A percentile compares a stretch with the other conserved stretches of the same genome.
Conservation (phyloP, 176 grass and related monocot species). For the Pharus latifolius region DNA sequence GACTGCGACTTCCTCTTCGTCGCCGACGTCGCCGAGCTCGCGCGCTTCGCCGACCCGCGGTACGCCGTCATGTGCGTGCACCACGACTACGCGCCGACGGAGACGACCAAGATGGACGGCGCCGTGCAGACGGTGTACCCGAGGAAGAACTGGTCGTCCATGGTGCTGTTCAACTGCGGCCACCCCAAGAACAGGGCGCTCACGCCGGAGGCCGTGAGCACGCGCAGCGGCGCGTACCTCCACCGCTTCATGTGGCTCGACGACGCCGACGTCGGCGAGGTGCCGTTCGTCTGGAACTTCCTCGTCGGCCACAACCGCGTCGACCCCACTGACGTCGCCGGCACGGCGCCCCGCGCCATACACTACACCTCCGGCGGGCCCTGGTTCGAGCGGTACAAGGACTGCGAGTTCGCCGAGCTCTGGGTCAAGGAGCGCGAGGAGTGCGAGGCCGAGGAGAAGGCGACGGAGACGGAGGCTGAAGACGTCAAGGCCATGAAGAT, state of each 20-base stretch:
- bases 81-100: slow-evolving; percentile 64
- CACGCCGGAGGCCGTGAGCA: slow-evolving; percentile 69
- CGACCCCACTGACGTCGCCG: slow-evolving; percentile 30
- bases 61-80: slow-evolving; percentile 66
- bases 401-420: slow-evolving; percentile 78
- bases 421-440: slow-evolving; percentile 57
- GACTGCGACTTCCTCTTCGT: slow-evolving; percentile 84
- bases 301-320: slow-evolving; percentile 80
- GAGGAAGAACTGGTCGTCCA: slow-evolving; percentile 97
- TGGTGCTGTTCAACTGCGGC: slow-evolving; percentile 82
- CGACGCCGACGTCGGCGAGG: slow-evolving; percentile 71
- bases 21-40: slow-evolving; percentile 39
- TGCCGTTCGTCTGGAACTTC: slow-evolving; percentile 85
- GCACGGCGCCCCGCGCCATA: slow-evolving; percentile 42
- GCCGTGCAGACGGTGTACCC: slow-evolving; percentile 72
- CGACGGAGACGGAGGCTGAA: background rate
- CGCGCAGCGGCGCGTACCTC: slow-evolving; percentile 47
- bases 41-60: slow-evolving; percentile 1
- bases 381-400: slow-evolving; percentile 66
- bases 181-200: slow-evolving; percentile 82
- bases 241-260: slow-evolving; percentile 89
- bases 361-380: slow-evolving; percentile 86
- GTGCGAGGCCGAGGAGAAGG: slow-evolving; percentile 25
- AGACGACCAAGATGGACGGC: slow-evolving; percentile 92
- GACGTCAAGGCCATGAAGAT: background rate